These are phyloP conservation scores for Tulasnella sp. DNA, from an alignment of 768 basidiomycete species.

Conservation along the genomic window DNA sequence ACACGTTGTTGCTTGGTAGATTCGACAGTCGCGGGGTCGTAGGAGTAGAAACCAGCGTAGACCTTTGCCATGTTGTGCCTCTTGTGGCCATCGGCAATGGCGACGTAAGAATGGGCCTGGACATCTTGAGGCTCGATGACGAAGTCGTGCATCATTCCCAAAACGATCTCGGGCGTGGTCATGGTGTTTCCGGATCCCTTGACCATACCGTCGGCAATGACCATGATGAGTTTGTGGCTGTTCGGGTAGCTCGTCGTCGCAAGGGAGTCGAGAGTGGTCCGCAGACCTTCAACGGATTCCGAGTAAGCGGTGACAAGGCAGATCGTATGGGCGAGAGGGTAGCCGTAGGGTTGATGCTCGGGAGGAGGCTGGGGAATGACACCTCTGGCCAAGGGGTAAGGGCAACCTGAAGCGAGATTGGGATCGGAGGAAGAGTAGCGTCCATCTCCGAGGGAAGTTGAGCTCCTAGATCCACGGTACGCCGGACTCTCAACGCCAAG, in stretches of 20 bases:
- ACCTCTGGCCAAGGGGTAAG: constrained; percentile 81
- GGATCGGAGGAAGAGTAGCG: constrained; percentile 43
- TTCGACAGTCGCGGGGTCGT: constrained; percentile 89
- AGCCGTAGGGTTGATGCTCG: constrained; percentile 95
- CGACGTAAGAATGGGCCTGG: constrained; percentile 93
- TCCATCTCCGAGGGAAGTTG: constrained; percentile 69
- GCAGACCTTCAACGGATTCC: constrained; percentile 92
- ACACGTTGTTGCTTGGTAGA: constrained; percentile 93
- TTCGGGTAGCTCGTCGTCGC: constrained; percentile 99
- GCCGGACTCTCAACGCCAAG: constrained; percentile 33
- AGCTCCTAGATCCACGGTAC: constrained; percentile 42
- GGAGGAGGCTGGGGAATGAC: constrained; percentile 91
- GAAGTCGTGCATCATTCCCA: constrained; percentile 97
- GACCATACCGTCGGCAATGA: constrained; percentile 98
- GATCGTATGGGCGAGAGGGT: constrained; percentile 90
- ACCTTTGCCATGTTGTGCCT: constrained; percentile 99
- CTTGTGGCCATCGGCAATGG: constrained; percentile 99
- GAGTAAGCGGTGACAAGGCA: constrained; percentile 98
- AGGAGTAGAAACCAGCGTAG: constrained; percentile 95
- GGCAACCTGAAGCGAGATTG: constrained; percentile 70
- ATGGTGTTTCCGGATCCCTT: constrained; percentile 88
- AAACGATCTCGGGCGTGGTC: constrained; percentile 91
- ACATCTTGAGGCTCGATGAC: constrained; percentile 79
- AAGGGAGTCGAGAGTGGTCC: constrained; percentile 97
- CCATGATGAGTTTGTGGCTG: constrained; percentile 91